Conservation (phyloP, 352 stramenopile species). For the Globisporangium spinosum region DNA sequence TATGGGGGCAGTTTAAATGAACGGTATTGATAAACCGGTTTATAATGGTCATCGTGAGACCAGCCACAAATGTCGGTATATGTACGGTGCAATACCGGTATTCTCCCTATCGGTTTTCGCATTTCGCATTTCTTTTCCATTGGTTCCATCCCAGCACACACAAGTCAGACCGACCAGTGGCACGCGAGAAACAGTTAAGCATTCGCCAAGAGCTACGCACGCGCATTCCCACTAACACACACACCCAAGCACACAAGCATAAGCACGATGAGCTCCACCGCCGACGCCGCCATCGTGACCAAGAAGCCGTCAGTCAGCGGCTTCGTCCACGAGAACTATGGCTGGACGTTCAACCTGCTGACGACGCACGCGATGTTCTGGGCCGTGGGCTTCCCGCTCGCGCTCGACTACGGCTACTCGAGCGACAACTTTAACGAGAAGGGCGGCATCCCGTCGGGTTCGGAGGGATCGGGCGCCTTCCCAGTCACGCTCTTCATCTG, state of each 20-base stretch:
- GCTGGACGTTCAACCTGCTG: conserved; percentile 86
- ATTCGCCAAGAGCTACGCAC: conserved; percentile 1
- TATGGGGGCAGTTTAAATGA: no score
- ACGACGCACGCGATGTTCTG: conserved; percentile 80
- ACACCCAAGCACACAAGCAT: not conserved
- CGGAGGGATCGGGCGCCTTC: conserved; percentile 71
- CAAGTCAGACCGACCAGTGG: conserved; percentile 2
- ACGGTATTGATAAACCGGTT: no score
- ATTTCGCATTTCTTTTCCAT: not conserved
- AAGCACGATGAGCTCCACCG: not conserved
- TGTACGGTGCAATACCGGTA: not conserved
- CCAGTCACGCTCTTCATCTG: conserved; percentile 83
- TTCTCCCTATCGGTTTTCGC: not conserved
- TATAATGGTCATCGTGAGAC: no score
- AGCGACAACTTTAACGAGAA: conserved; percentile 70
- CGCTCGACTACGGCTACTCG: conserved; percentile 77
- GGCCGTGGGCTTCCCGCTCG: conserved; percentile 74
- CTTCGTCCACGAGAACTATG: conserved; percentile 72
- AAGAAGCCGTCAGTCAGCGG: conserved; percentile 38
- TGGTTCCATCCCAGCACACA: not conserved
- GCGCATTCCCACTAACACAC: not conserved
- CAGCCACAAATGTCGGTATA: no score
- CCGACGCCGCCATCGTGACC: not conserved
- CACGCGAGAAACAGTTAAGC: not conserved
- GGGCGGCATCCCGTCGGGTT: conserved; percentile 71